Percentiles rank a stretch among this genome's conserved stretches.
These are phyloP conservation scores for Penicillium daleae DNA, from an alignment of 495 filamentous ascomycete species.

Conservation along the genomic window DNA sequence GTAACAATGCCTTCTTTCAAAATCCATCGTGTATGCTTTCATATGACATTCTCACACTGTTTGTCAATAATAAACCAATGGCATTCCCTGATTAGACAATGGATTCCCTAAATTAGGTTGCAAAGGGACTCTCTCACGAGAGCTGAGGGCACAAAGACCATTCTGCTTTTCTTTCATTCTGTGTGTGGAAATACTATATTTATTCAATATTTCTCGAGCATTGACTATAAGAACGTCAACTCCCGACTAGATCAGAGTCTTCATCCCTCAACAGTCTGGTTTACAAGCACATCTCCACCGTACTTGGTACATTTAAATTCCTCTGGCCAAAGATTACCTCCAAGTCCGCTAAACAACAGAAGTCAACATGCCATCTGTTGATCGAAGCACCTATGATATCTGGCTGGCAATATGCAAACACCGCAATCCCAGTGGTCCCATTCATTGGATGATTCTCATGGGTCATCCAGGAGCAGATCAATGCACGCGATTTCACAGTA, in stretches of 20 bases:
- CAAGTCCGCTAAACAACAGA: neutral
- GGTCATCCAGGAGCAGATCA: neutral
- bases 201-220: neutral
- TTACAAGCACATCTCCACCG: neutral
- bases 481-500: neutral
- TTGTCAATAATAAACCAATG: no score
- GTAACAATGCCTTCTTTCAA: no score
- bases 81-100: no score
- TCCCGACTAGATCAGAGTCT: neutral
- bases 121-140: no score
- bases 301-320: neutral
- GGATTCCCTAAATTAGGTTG: no score
- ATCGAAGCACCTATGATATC: neutral
- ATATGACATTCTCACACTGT: no score
- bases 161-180: no score
- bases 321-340: neutral
- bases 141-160: no score
- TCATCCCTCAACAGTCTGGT: neutral
- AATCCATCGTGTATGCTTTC: no score
- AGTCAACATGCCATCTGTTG: neutral
- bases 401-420: neutral
- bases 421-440: neutral
- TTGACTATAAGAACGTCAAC: neutral
- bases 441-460: neutral
- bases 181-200: constrained; percentile 17